Evolutionary conservation across 2,329 filamentous ascomycete genomes (phyloP).

Genomic region (Purpureocillium takamizusanense): DNA sequence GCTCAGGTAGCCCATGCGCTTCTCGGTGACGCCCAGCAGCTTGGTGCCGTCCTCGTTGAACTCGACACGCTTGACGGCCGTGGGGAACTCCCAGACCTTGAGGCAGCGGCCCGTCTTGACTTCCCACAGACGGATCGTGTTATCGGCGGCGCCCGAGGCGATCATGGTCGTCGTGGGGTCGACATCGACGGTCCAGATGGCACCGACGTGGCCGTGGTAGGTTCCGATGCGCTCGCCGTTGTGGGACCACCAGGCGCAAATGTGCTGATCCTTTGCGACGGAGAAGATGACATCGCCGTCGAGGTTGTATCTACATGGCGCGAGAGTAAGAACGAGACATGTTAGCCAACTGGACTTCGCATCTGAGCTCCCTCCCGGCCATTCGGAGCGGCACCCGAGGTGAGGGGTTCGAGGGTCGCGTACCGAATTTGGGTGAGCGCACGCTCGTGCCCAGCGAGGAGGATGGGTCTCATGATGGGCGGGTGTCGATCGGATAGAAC

Average conservation of each 20-base stretch:
- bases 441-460: slow-evolving; percentile 93
- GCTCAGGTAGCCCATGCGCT: slow-evolving; percentile 92
- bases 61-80: slow-evolving; percentile 94
- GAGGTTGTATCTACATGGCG: slow-evolving; percentile 61
- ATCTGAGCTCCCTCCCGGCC: too few relatives aligned
- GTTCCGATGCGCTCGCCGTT: slow-evolving; percentile 97
- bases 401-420: slow-evolving; percentile 6
- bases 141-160: slow-evolving; percentile 93
- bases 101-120: slow-evolving; percentile 85
- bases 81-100: slow-evolving; percentile 97
- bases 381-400: too few relatives aligned
- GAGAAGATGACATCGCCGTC: slow-evolving; percentile 98
- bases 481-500: slow-evolving; percentile 7
- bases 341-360: too few relatives aligned
- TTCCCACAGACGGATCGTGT: slow-evolving; percentile 96
- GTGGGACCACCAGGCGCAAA: slow-evolving; percentile 94
- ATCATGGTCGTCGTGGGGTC: slow-evolving; percentile 87
- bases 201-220: slow-evolving; percentile 94
- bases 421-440: slow-evolving; percentile 91
- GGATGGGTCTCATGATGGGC: slow-evolving; percentile 85
- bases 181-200: slow-evolving; percentile 97
- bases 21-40: slow-evolving; percentile 91
- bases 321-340: background rate
- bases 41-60: slow-evolving; percentile 90
- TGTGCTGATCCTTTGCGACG: slow-evolving; percentile 89